phyloP scores from a whole-genome alignment of 2,329 filamentous ascomycete species.

The Emydomyces testavorans region DNA sequence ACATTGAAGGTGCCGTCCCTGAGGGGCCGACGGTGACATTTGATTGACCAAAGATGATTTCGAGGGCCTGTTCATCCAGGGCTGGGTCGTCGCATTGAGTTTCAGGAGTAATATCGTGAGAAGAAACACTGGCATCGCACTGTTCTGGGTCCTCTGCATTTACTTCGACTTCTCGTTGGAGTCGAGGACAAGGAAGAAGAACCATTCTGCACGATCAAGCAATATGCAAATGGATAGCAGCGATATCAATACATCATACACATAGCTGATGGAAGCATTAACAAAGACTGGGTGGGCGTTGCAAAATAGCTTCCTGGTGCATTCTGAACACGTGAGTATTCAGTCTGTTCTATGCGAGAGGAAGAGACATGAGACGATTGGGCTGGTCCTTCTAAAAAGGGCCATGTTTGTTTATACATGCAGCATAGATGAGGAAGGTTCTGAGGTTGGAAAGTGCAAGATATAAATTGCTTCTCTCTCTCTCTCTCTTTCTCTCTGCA shows the following conservation, averaged over 20 bases:
- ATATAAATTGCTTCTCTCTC: neutral
- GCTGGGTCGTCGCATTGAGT: neutral
- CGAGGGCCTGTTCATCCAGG: conserved; percentile 10
- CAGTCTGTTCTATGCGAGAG: neutral
- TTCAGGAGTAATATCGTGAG: neutral
- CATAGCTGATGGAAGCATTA: neutral
- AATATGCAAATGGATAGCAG: neutral
- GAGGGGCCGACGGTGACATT: neutral
- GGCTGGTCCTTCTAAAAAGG: neutral
- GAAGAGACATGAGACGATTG: neutral
- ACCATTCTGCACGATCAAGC: conserved; percentile 9
- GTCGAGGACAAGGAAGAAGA: conserved; percentile 13
- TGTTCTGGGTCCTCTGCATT: neutral
- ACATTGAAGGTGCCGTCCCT: neutral
- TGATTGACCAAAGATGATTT: conserved; percentile 12
- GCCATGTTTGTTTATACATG: conserved; percentile 3
- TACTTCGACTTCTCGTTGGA: neutral
- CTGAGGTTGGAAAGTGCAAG: neutral
- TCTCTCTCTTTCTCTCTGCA: neutral
- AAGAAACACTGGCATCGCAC: neutral
- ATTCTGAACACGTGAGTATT: neutral
- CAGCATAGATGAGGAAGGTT: neutral
- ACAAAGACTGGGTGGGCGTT: neutral
- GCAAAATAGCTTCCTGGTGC: neutral
- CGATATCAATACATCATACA: neutral